Evolutionary conservation across 495 filamentous ascomycete species (phyloP), one percentile per base, ranked within the genome.

Genomic region (Lasiosphaeris hirsuta): DNA sequence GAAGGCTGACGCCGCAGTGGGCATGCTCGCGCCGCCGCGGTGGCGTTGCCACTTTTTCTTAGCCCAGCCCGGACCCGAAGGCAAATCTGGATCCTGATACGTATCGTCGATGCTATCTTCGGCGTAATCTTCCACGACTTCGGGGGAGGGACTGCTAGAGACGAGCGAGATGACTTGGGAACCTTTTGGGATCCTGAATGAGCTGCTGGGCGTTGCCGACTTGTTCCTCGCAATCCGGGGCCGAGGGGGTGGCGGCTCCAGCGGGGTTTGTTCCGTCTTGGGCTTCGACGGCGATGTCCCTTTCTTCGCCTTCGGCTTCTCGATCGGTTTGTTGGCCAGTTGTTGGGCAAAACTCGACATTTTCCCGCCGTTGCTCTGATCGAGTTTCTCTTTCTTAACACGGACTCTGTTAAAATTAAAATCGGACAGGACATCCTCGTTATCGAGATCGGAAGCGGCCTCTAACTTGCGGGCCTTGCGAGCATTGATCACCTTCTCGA

Each of bases 41-140:
- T 42, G 50, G 36, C 10, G 4, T 11, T 56, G 57, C 8, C 61
- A 44, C 44, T 60, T 66, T 58, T 74, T 75, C 49, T 62, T 65
- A 37, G 70, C 71, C 75, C 69, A 78, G 11, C 71, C 75, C 7
- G 64, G 60, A 1, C 70, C 75, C 11, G 46, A 60, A 7, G 69
- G 73, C 54, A 75, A 10, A 42, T 39, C 15, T 7, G 56, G 19
- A 8, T 67, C 61, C 35, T 61, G 38, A 51, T 76, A 76, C 0
- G 68, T 75, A 23, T 63, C 67, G 47, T 76, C 75, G 33, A 73
- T 59, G n/a, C 66, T 67, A 7, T 77, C 75, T 4, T 77, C 75
- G 4, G 74, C 72, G 52, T 77, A 76, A 44, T 76, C 33, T 36
- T 78, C 75, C 7, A 51, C 60, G 13, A 67, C 56, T 30, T 56